Conservation (phyloP, 2,329 filamentous ascomycete species). For the Arthrobotrys sinensis region DNA sequence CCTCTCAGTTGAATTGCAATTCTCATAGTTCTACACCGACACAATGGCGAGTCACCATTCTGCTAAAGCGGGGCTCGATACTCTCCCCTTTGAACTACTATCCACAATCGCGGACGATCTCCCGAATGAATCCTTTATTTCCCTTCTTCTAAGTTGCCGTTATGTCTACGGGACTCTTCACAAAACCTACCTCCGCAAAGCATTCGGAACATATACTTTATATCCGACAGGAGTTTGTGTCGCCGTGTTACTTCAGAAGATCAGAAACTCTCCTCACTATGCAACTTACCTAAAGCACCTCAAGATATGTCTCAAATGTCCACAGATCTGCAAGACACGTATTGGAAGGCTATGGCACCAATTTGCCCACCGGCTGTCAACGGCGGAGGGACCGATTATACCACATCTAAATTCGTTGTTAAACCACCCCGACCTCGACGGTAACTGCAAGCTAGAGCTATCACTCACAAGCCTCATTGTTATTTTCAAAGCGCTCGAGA, state of each 20-base stretch:
- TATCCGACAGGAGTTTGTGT: not conserved
- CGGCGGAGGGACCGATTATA: too few relatives aligned
- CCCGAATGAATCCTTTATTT: not conserved
- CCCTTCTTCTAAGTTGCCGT: not conserved
- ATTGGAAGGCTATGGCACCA: not conserved
- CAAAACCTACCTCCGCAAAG: not conserved
- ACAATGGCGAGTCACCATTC: too few relatives aligned
- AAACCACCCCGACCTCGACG: not conserved
- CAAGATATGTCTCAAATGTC: not conserved
- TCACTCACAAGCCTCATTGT: not conserved
- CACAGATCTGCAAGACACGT: not conserved
- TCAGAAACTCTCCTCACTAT: not conserved
- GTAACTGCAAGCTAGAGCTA: not conserved
- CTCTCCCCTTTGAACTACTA: constrained; percentile 9
- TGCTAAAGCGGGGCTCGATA: too few relatives aligned
- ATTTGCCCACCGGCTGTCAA: not conserved
- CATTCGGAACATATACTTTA: not conserved
- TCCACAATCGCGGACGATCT: not conserved
- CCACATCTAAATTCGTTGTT: not conserved
- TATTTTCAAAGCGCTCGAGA: not conserved
- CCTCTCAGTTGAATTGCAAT: too few relatives aligned
- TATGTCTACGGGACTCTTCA: not conserved
- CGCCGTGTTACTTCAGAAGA: not conserved
- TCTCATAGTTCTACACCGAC: too few relatives aligned
- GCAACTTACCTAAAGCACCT: not conserved